Conservation (phyloP, 805 yeast genomes). For the Yarrowia sp. region DNA sequence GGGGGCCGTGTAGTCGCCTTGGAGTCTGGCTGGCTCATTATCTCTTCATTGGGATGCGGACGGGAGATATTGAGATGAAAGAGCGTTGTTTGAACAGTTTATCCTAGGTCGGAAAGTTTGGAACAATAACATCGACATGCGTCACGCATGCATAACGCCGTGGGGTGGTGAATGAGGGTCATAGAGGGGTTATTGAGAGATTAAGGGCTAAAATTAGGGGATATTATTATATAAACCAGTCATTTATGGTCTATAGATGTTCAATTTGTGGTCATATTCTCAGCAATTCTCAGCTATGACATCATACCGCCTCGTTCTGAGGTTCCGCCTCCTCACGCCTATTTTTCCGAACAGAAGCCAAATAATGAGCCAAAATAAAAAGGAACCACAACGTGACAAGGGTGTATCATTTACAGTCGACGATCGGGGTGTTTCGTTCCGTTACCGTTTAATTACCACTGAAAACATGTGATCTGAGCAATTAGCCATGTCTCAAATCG, state of each 20-base stretch:
- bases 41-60: neutral
- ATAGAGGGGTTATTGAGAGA: neutral
- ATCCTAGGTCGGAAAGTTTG: conserved; percentile 2
- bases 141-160: neutral
- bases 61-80: neutral
- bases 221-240: too few relatives aligned
- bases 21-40: conserved; percentile 23
- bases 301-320: neutral
- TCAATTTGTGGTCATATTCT: too few relatives aligned
- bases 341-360: neutral
- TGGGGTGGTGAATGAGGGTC: neutral
- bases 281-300: too few relatives aligned
- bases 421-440: neutral
- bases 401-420: neutral
- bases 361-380: neutral
- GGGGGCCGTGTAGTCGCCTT: conserved; percentile 14
- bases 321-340: neutral
- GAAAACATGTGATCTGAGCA: neutral
- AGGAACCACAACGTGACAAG: neutral
- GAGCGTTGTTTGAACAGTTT: neutral
- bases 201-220: too few relatives aligned
- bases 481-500: too few relatives aligned
- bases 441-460: neutral
- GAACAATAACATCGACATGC: conserved; percentile 28
- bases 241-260: neutral